A percentile compares a stretch with the other conserved stretches of the same genome.
phyloP scores from a whole-genome alignment of 371 early-diverging fungal genomes.

The Dipsacomyces acuminosporus region DNA sequence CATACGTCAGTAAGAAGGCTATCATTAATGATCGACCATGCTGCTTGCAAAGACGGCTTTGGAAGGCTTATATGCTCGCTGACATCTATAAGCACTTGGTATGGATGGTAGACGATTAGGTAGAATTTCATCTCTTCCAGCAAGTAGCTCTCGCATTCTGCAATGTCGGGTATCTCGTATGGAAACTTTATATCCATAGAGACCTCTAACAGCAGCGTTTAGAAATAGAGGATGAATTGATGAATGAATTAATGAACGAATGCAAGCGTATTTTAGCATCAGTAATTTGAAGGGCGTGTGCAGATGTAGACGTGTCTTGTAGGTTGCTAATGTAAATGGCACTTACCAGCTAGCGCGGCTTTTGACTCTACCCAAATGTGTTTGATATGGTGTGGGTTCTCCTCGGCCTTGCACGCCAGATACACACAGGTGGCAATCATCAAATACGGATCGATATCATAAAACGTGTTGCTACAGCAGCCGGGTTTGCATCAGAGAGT shows the following conservation, averaged over 20 bases:
- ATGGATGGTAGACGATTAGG: slow-evolving; percentile 83
- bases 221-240: neutral
- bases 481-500: neutral
- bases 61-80: slow-evolving; percentile 33
- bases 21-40: slow-evolving; percentile 81
- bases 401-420: slow-evolving; percentile 85
- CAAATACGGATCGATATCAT: slow-evolving; percentile 69
- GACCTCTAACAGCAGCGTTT: slow-evolving; percentile 9
- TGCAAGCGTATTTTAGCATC: no score
- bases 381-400: slow-evolving; percentile 81
- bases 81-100: slow-evolving; percentile 61
- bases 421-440: slow-evolving; percentile 78
- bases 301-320: no score
- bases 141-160: slow-evolving; percentile 87
- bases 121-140: slow-evolving; percentile 84
- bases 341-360: slow-evolving; percentile 56
- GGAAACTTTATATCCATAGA: slow-evolving; percentile 51
- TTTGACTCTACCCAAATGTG: slow-evolving; percentile 69
- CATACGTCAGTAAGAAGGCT: slow-evolving; percentile 72
- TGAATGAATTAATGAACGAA: neutral
- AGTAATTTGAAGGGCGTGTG: no score
- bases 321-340: no score
- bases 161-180: slow-evolving; percentile 71
- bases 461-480: slow-evolving; percentile 58
- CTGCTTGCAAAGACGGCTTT: slow-evolving; percentile 61